phyloP scores from a whole-genome alignment of 352 stramenopile genomes.

The Pythium phragmiticola region DNA sequence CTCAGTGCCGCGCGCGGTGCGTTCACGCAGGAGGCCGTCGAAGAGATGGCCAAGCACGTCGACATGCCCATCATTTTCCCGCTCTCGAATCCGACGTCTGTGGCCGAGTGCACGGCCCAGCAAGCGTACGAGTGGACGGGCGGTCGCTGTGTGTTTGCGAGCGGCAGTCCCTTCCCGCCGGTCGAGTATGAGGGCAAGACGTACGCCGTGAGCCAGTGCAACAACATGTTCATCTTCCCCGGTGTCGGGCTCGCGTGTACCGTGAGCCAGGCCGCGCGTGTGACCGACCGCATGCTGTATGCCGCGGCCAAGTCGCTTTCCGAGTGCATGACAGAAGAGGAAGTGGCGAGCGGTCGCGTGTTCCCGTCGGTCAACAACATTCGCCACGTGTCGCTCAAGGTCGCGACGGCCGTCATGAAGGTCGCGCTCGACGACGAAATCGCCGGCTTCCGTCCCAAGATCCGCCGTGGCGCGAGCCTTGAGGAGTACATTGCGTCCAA shows the following conservation, averaged over 20 bases:
- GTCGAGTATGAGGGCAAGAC: slow-evolving; percentile 86
- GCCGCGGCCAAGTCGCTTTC: slow-evolving; percentile 93
- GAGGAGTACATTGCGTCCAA: slow-evolving; percentile 90
- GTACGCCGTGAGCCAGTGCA: slow-evolving; percentile 88
- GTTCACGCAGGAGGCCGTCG: slow-evolving; percentile 84
- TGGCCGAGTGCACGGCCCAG: slow-evolving; percentile 95
- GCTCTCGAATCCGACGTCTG: slow-evolving; percentile 95
- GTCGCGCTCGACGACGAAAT: slow-evolving; percentile 89
- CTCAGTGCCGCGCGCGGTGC: slow-evolving; percentile 84
- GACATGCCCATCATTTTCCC: slow-evolving; percentile 96
- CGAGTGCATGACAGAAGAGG: slow-evolving; percentile 90
- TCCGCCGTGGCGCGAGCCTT: slow-evolving; percentile 71
- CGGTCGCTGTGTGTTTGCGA: slow-evolving; percentile 95
- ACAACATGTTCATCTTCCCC: slow-evolving; percentile 99
- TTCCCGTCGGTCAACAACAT: slow-evolving; percentile 94
- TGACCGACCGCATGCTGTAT: slow-evolving; percentile 96
- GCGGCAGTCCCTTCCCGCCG: slow-evolving; percentile 93
- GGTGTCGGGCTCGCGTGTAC: slow-evolving; percentile 92
- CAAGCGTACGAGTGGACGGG: slow-evolving; percentile 97
- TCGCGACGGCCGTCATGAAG: slow-evolving; percentile 91
- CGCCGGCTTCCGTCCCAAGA: slow-evolving; percentile 71
- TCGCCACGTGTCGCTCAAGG: slow-evolving; percentile 90
- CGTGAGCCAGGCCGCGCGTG: slow-evolving; percentile 69
- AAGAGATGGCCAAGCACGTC: slow-evolving; percentile 88
- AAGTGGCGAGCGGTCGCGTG: slow-evolving; percentile 91